Evolutionary conservation across 108 stramenopile genomes (phyloP).

Genomic region (Nannochloropsis salina): DNA sequence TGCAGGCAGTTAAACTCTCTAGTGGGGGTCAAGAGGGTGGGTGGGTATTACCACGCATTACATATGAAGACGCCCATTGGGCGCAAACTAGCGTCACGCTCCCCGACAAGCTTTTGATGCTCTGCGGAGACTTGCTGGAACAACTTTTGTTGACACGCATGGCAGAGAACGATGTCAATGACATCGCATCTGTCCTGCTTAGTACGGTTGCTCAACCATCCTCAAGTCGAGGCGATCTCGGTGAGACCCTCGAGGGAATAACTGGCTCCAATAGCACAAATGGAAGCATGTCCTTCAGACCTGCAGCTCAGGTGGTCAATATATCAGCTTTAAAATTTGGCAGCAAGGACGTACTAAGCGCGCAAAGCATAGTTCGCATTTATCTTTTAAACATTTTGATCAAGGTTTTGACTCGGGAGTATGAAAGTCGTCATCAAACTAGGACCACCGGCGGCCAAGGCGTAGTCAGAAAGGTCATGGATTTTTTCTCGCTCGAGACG

Average conservation of each 20-base stretch:
- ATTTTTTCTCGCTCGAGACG: neutral
- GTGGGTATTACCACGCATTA: neutral
- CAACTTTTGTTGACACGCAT: neutral
- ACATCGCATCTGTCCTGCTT: slow-evolving; percentile 10
- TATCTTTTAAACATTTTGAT: slow-evolving; percentile 44
- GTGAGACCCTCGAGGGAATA: neutral
- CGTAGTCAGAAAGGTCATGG: neutral
- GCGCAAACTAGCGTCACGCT: neutral
- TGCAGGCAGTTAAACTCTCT: slow-evolving; percentile 31
- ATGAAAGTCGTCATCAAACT: neutral
- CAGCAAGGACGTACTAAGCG: slow-evolving; percentile 31
- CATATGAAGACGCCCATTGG: neutral
- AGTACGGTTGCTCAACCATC: neutral
- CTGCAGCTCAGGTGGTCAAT: neutral
- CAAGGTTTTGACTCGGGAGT: slow-evolving; percentile 21
- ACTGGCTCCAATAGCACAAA: neutral
- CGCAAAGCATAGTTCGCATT: slow-evolving; percentile 47
- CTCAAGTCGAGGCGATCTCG: neutral
- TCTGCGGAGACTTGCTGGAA: neutral
- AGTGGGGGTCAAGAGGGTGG: neutral
- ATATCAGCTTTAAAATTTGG: neutral
- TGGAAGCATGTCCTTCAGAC: neutral
- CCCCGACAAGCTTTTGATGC: slow-evolving; percentile 10
- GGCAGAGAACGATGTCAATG: slow-evolving; percentile 2
- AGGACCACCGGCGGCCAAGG: neutral